Evolutionary conservation across 805 yeast species (phyloP).

Genomic region (Kodamaea laetipori): DNA sequence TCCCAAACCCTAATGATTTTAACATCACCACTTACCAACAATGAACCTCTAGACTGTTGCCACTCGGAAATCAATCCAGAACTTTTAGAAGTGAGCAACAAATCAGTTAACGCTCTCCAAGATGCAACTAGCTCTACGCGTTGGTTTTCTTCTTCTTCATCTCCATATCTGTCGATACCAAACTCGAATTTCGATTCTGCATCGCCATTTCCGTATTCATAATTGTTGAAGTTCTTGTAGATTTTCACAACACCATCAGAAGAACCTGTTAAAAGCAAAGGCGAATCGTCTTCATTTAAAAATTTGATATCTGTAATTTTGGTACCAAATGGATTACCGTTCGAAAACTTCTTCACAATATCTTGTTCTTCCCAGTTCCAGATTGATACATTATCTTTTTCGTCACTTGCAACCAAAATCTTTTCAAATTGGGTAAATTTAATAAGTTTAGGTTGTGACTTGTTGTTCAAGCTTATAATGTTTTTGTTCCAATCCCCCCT

Average conservation of each 20-base stretch:
- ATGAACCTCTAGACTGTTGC: conserved; percentile 94
- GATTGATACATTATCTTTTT: conserved; percentile 76
- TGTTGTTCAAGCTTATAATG: conserved; percentile 61
- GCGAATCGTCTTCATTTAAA: conserved; percentile 89
- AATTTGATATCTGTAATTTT: conserved; percentile 84
- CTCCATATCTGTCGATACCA: conserved; percentile 9
- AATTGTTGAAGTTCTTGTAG: conserved; percentile 71
- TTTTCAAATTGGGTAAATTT: conserved; percentile 91
- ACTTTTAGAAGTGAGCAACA: conserved; percentile 75
- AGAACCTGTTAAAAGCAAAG: conserved; percentile 82
- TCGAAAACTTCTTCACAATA: conserved; percentile 70
- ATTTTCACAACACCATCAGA: conserved; percentile 93
- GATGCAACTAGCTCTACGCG: conserved; percentile 69
- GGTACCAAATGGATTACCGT: conserved; percentile 85
- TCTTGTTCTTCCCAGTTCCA: conserved; percentile 81
- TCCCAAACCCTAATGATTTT: conserved; percentile 93
- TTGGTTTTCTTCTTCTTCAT: conserved; percentile 25
- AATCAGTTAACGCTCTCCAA: conserved; percentile 91
- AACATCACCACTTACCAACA: conserved; percentile 92
- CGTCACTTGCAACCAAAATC: conserved; percentile 76
- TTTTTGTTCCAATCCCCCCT: conserved; percentile 83
- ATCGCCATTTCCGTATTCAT: conserved; percentile 16
- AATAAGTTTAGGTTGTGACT: conserved; percentile 76
- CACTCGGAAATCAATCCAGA: conserved; percentile 88
- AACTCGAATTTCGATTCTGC: conserved; percentile 9